These are phyloP conservation scores for Bryum argenteum DNA, from an alignment of 225 moss, liverwort and hornwort species.

Conservation along the genomic window DNA sequence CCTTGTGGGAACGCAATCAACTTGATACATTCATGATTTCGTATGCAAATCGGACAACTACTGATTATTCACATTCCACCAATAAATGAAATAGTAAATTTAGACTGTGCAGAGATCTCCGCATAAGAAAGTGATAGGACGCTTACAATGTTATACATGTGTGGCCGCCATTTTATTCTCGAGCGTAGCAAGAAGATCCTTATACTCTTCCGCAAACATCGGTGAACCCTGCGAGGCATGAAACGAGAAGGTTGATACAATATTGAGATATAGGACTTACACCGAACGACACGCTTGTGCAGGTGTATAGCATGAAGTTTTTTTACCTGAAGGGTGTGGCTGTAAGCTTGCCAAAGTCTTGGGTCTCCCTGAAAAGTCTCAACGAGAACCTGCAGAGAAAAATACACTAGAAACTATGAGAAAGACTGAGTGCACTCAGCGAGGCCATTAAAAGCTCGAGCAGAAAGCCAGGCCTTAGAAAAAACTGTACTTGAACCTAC, in stretches of 20 bases:
- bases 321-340: slow-evolving; percentile 86
- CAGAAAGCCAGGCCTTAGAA: slow-evolving; percentile 12
- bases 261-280: neutral
- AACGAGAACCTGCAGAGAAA: slow-evolving; percentile 65
- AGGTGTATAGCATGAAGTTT: neutral
- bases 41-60: neutral
- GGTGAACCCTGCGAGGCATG: slow-evolving; percentile 54
- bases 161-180: slow-evolving; percentile 57
- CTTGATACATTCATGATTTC: neutral
- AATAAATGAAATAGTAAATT: neutral
- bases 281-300: neutral
- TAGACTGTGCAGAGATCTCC: neutral
- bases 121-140: slow-evolving; percentile 3
- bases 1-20: slow-evolving; percentile 1
- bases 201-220: slow-evolving; percentile 70
- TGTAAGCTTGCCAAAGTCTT: slow-evolving; percentile 89
- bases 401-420: neutral
- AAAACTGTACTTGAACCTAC: slow-evolving; percentile 35
- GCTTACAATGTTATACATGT: slow-evolving; percentile 38
- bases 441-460: neutral
- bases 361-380: slow-evolving; percentile 83
- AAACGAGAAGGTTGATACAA: slow-evolving; percentile 7
- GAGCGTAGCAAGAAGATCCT: slow-evolving; percentile 73
- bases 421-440: neutral
- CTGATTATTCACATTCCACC: neutral